phyloP scores from a whole-genome alignment of 2,329 filamentous ascomycete species.

The Pseudogymnoascus sp. region DNA sequence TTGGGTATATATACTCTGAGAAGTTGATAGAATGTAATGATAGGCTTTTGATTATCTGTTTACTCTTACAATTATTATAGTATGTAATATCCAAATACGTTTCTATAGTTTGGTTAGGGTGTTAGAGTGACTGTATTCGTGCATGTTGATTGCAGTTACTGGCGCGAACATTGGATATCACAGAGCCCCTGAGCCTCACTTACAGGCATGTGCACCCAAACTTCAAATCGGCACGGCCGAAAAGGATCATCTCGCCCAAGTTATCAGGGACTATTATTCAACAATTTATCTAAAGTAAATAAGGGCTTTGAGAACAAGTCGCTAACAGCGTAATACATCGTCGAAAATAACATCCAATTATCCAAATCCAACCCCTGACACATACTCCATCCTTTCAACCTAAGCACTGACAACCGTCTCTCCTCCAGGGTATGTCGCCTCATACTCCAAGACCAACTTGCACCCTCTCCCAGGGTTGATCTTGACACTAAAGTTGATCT shows the following conservation, averaged over 20 bases:
- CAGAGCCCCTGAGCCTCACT: not conserved
- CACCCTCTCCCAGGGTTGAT: slow-evolving; percentile 50
- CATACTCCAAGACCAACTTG: slow-evolving; percentile 53
- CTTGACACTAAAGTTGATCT: slow-evolving; percentile 50
- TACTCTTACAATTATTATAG: not conserved
- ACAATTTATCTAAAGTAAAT: not conserved
- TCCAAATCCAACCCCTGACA: not conserved
- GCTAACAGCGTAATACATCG: not conserved
- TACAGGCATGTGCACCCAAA: not conserved
- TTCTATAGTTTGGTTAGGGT: not conserved
- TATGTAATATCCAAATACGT: not conserved
- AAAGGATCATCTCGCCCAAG: not conserved
- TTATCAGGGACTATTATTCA: not conserved
- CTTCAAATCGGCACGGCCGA: not conserved
- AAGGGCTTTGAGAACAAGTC: not conserved
- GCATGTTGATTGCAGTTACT: not conserved
- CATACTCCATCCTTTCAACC: not conserved
- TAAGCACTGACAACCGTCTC: slow-evolving; percentile 32
- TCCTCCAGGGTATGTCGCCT: slow-evolving; percentile 46
- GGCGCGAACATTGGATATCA: too few relatives aligned
- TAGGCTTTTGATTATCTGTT: slow-evolving; percentile 1
- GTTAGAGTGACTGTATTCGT: not conserved
- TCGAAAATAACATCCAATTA: not conserved
- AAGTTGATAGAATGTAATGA: slow-evolving; percentile 5
- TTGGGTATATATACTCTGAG: not conserved